Evolutionary conservation across 805 yeast species (phyloP).

Genomic region (Kodamaea hsintzibuensis): DNA sequence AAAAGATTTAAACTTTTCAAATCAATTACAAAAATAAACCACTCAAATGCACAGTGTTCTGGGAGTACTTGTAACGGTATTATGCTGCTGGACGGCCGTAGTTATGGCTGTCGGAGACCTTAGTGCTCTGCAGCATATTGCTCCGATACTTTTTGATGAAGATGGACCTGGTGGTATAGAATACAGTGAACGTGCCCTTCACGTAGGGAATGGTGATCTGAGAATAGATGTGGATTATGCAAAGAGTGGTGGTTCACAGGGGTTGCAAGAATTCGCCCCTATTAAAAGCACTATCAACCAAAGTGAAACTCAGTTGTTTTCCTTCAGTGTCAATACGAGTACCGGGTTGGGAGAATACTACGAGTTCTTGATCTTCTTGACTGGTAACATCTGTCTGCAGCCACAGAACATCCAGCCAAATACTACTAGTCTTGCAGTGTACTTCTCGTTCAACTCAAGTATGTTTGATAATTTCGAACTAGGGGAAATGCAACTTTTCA

Average conservation of each 20-base stretch:
- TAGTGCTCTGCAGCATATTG: not conserved
- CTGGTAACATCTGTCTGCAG: slow-evolving; percentile 49
- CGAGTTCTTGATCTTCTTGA: slow-evolving; percentile 48
- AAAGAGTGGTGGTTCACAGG: slow-evolving; percentile 18
- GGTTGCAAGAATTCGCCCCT: slow-evolving; percentile 39
- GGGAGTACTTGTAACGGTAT: not conserved
- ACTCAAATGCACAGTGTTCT: not conserved
- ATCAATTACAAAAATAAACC: not conserved
- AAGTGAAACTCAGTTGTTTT: slow-evolving; percentile 41
- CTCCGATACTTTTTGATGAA: not conserved
- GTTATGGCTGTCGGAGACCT: not conserved
- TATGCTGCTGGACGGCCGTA: not conserved
- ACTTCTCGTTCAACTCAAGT: slow-evolving; percentile 38
- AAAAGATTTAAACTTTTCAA: not conserved
- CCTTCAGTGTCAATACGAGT: slow-evolving; percentile 45
- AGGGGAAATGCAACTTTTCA: slow-evolving; percentile 30
- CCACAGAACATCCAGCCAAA: slow-evolving; percentile 23
- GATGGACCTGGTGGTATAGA: not conserved
- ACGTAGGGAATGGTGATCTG: not conserved
- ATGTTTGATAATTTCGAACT: slow-evolving; percentile 31
- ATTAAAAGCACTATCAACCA: slow-evolving; percentile 35
- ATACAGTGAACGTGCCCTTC: not conserved
- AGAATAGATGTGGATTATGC: not conserved
- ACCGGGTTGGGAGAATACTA: slow-evolving; percentile 47
- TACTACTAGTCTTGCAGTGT: slow-evolving; percentile 34